These are phyloP conservation scores for Lotmaria passim DNA, from an alignment of 208 protist species.

Conservation along the genomic window DNA sequence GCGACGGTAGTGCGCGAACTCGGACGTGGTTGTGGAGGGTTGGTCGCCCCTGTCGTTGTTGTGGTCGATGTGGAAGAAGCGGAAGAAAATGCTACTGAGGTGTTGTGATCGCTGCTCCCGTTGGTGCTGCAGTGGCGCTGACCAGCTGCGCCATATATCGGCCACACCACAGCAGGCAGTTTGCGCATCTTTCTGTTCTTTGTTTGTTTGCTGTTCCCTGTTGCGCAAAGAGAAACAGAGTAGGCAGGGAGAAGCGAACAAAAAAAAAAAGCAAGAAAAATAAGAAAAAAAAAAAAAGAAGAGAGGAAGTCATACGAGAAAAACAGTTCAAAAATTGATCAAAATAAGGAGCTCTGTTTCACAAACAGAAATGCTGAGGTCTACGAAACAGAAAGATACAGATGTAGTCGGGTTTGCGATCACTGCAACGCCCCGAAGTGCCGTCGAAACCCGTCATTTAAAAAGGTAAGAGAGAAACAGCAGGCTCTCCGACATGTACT, in stretches of 20 bases:
- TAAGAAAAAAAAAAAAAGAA: constrained; percentile 1
- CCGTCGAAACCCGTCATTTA: too few species aligned
- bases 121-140: not conserved
- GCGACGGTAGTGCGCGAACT: not conserved
- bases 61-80: not conserved
- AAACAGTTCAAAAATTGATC: too few species aligned
- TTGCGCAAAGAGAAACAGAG: not conserved
- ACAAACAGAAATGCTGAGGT: too few species aligned
- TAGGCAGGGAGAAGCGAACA: not conserved
- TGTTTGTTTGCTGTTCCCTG: not conserved
- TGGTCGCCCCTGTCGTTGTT: not conserved
- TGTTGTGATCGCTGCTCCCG: not conserved
- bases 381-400: too few species aligned
- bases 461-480: too few species aligned
- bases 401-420: too few species aligned
- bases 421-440: too few species aligned
- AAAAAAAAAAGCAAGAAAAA: too few species aligned
- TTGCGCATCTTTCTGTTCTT: not conserved
- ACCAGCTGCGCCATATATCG: not conserved
- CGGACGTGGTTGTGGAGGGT: not conserved
- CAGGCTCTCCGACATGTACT: too few species aligned
- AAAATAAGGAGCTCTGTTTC: too few species aligned
- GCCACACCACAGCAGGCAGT: not conserved
- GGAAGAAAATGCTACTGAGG: not conserved
- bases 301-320: not conserved